phyloP scores from a whole-genome alignment of 1,284 basidiomycete genomes.

The Thecaphora frezii region DNA sequence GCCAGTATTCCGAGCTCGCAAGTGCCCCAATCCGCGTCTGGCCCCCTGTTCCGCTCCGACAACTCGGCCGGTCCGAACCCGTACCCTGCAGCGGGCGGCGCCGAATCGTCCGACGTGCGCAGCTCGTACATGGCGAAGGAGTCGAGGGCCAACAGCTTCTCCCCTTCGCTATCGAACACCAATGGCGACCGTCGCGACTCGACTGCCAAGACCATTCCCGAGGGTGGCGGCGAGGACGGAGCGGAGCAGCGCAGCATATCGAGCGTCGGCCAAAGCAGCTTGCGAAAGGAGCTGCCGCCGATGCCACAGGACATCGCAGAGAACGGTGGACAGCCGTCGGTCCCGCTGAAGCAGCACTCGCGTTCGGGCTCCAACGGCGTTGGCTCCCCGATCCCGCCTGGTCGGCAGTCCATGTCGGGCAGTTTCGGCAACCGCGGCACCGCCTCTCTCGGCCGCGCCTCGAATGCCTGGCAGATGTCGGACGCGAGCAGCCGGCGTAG shows the following conservation, averaged over 20 bases:
- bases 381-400: neutral
- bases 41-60: no score
- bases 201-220: conserved; percentile 18
- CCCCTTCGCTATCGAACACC: neutral
- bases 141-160: neutral
- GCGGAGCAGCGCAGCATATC: conserved; percentile 9
- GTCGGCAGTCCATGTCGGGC: neutral
- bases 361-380: neutral
- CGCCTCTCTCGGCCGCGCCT: neutral
- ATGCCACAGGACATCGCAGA: conserved; percentile 9
- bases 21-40: no score
- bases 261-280: conserved; percentile 10
- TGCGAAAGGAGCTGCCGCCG: conserved; percentile 26
- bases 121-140: no score
- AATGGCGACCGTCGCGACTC: conserved; percentile 10
- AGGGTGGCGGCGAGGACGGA: conserved; percentile 5
- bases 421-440: neutral
- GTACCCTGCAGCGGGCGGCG: no score
- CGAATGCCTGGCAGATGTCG: neutral
- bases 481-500: conserved; percentile 6
- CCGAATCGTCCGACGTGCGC: no score
- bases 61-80: no score
- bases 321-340: neutral
- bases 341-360: neutral
- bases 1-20: no score